phyloP scores from a whole-genome alignment of 805 yeast genomes.

The Zygotorulaspora chibaensis region DNA sequence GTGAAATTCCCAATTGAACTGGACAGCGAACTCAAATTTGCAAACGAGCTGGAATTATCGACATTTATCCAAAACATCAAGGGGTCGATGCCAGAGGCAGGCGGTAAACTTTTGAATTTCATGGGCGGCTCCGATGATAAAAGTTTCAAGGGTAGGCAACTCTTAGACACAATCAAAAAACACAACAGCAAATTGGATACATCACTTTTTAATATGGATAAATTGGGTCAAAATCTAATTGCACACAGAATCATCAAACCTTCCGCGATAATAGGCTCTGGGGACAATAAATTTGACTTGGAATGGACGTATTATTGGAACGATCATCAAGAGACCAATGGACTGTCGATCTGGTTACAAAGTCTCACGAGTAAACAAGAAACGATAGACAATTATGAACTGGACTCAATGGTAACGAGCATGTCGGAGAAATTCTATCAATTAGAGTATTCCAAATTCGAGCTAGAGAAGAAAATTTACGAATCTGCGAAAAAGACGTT shows the following conservation, averaged over 20 bases:
- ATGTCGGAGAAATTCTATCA: constrained; percentile 9
- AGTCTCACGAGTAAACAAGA: constrained; percentile 2
- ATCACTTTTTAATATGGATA: constrained; percentile 31
- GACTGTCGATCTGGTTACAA: neutral
- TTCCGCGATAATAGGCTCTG: neutral
- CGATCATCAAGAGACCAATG: neutral
- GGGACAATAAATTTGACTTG: constrained; percentile 6
- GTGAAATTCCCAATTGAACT: constrained; percentile 12
- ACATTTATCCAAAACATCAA: constrained; percentile 12
- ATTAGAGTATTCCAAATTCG: constrained; percentile 17
- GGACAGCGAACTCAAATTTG: constrained; percentile 17
- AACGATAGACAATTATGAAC: neutral
- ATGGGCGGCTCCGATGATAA: constrained; percentile 27
- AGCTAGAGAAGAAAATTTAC: constrained; percentile 16
- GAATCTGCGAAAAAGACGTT: constrained; percentile 5
- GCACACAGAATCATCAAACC: constrained; percentile 1
- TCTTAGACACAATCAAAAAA: constrained; percentile 25
- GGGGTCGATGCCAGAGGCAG: constrained; percentile 15
- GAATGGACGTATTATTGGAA: constrained; percentile 16
- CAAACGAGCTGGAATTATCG: constrained; percentile 16
- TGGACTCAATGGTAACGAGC: constrained; percentile 1
- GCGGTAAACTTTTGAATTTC: neutral
- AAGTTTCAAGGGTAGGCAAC: constrained; percentile 28
- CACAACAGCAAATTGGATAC: constrained; percentile 24
- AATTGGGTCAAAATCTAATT: constrained; percentile 30